A percentile compares a stretch with the other conserved stretches of the same genome.
Conservation (phyloP, 305 asterid species). For the Fraxinus velutina region DNA sequence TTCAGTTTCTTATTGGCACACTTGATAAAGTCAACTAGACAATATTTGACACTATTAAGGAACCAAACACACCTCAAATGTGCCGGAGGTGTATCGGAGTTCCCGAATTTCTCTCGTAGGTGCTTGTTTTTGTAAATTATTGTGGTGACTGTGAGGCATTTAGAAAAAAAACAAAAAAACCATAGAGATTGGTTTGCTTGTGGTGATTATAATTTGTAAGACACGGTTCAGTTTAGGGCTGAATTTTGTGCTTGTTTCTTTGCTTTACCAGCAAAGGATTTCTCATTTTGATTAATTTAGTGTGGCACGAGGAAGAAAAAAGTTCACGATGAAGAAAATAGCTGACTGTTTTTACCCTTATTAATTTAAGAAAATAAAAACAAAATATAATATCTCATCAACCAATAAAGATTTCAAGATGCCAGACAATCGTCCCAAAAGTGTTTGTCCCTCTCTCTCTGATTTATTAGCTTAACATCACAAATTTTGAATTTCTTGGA, state of each 20-base stretch:
- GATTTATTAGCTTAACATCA: conserved; percentile 21
- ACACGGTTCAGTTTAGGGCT: conserved; percentile 57
- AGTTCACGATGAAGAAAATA: neutral
- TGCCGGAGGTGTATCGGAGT: conserved; percentile 10
- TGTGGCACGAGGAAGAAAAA: neutral
- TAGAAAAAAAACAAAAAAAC: no score
- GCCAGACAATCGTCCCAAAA: conserved; percentile 63
- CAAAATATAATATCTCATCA: no score
- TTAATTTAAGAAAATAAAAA: no score
- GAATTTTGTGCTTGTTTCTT: conserved; percentile 46
- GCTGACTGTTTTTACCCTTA: no score
- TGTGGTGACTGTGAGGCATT: conserved; percentile 29
- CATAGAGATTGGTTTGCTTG: conserved; percentile 24
- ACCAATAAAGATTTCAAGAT: conserved; percentile 23
- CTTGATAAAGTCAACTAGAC: neutral
- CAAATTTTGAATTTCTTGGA: neutral
- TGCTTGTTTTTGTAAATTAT: conserved; percentile 36
- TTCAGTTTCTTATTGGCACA: conserved; percentile 10
- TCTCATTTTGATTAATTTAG: neutral
- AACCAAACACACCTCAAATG: neutral
- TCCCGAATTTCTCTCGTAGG: conserved; percentile 12
- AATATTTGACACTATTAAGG: neutral
- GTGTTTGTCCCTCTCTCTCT: conserved; percentile 41
- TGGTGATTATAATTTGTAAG: conserved; percentile 23
- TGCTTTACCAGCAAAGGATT: conserved; percentile 41